phyloP scores from a whole-genome alignment of 2,329 filamentous ascomycete genomes.

The Decorospora gaudefroyi region DNA sequence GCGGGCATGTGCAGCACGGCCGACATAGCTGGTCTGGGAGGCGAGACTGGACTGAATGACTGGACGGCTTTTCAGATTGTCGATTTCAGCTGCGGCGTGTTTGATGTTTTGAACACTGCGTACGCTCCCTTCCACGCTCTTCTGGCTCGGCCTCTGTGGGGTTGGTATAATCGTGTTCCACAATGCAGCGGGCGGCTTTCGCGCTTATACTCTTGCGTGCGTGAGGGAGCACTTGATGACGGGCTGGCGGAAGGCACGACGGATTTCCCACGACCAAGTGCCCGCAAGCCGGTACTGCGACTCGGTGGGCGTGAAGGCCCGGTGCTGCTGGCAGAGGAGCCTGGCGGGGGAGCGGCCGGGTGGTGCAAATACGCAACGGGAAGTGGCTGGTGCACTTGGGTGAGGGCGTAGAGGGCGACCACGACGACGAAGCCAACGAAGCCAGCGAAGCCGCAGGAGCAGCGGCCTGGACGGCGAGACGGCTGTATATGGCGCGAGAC shows the following conservation, averaged over 20 bases:
- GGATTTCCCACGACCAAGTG: not conserved
- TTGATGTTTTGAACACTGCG: too few relatives aligned
- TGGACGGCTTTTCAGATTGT: not conserved
- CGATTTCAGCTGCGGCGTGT: too few relatives aligned
- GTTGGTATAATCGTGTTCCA: constrained; percentile 10
- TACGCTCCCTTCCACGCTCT: constrained; percentile 7
- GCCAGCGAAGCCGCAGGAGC: constrained; percentile 29
- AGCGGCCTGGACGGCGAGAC: constrained; percentile 36
- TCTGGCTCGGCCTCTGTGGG: not conserved
- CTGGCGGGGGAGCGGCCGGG: too few relatives aligned
- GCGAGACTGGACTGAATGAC: constrained; percentile 1
- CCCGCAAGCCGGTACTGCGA: not conserved
- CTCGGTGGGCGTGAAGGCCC: too few relatives aligned
- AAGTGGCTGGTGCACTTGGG: too few relatives aligned
- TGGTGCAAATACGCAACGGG: too few relatives aligned
- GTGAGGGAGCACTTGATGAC: constrained; percentile 2
- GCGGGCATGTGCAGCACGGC: constrained; percentile 41
- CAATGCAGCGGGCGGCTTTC: constrained; percentile 26
- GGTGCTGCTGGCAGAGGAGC: too few relatives aligned
- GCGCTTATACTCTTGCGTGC: constrained; percentile 18
- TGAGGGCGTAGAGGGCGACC: too few relatives aligned
- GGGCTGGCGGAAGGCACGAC: too few relatives aligned
- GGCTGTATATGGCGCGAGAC: constrained; percentile 39
- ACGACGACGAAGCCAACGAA: too few relatives aligned
- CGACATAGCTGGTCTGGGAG: constrained; percentile 41